These are phyloP conservation scores for Cyamopsis tetragonoloba DNA, from an alignment of 306 rosid species.

Conservation along the genomic window DNA sequence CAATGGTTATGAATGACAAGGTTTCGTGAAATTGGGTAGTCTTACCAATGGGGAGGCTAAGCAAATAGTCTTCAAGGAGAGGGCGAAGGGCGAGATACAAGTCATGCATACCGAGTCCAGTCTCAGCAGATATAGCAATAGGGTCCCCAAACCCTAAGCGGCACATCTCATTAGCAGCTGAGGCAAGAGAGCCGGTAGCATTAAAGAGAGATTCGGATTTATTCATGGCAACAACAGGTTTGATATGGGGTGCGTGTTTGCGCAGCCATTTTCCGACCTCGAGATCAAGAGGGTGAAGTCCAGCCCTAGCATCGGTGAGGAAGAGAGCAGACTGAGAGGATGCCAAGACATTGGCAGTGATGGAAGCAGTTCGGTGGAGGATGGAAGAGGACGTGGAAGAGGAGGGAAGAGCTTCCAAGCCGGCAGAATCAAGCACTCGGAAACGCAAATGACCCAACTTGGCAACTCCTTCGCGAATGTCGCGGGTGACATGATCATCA, in stretches of 20 bases:
- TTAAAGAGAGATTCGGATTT: slow-evolving; percentile 79
- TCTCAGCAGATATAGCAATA: slow-evolving; percentile 91
- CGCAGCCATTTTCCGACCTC: slow-evolving; percentile 95
- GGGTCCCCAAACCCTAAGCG: slow-evolving; percentile 94
- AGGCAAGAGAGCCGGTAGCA: slow-evolving; percentile 44
- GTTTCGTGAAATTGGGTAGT: too few relatives aligned
- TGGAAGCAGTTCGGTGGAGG: slow-evolving; percentile 78
- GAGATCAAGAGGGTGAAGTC: slow-evolving; percentile 81
- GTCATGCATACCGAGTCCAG: slow-evolving; percentile 87
- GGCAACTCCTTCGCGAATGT: slow-evolving; percentile 86
- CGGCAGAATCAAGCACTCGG: slow-evolving; percentile 91
- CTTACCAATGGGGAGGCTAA: slow-evolving; percentile 50
- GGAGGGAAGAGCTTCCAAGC: slow-evolving; percentile 70
- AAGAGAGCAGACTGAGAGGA: slow-evolving; percentile 67
- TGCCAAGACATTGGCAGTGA: slow-evolving; percentile 67
- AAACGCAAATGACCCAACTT: slow-evolving; percentile 82
- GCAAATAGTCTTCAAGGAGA: slow-evolving; percentile 65
- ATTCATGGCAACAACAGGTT: slow-evolving; percentile 74
- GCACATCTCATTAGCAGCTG: slow-evolving; percentile 59
- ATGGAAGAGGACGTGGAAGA: slow-evolving; percentile 77
- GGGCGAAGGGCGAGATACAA: slow-evolving; percentile 65
- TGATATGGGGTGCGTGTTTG: slow-evolving; percentile 62
- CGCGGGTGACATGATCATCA: slow-evolving; percentile 90
- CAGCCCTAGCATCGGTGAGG: slow-evolving; percentile 86
- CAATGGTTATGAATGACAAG: background rate